Conservation (phyloP, 2,329 filamentous ascomycete genomes). For the Emericellopsis atlantica region DNA sequence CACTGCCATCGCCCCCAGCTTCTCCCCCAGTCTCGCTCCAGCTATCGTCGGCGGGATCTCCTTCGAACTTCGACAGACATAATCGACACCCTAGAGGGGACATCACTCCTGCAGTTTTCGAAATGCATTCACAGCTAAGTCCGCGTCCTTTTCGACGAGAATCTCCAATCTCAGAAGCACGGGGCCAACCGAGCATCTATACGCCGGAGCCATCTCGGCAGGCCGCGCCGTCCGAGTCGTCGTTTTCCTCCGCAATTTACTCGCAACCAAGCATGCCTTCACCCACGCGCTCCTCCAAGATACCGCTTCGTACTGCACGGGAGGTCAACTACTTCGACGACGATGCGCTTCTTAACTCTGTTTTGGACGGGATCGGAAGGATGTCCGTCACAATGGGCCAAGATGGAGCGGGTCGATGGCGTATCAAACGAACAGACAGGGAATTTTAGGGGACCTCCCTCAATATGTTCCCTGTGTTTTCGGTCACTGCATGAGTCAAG, state of each 20-base stretch:
- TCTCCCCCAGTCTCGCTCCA: background rate
- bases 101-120: too few species aligned
- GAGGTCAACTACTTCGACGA: slow-evolving; percentile 7
- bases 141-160: too few species aligned
- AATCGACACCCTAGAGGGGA: too few species aligned
- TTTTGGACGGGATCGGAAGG: slow-evolving; percentile 22
- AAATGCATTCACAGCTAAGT: too few species aligned
- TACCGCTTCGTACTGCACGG: too few species aligned
- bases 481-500: background rate
- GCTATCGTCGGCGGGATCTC: background rate
- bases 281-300: background rate
- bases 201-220: background rate
- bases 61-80: background rate
- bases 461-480: background rate
- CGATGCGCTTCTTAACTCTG: slow-evolving; percentile 16
- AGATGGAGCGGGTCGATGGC: slow-evolving; percentile 26
- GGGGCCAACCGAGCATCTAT: too few species aligned
- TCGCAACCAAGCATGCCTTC: background rate
- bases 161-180: too few species aligned
- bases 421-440: slow-evolving; percentile 15
- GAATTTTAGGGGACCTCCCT: background rate
- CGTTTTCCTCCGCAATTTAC: too few species aligned
- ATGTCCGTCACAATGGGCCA: slow-evolving; percentile 20
- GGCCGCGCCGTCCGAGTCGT: background rate
- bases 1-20: background rate